These are phyloP conservation scores for Solanum bukasovii DNA, from an alignment of 257 asterid genomes.

Conservation along the genomic window DNA sequence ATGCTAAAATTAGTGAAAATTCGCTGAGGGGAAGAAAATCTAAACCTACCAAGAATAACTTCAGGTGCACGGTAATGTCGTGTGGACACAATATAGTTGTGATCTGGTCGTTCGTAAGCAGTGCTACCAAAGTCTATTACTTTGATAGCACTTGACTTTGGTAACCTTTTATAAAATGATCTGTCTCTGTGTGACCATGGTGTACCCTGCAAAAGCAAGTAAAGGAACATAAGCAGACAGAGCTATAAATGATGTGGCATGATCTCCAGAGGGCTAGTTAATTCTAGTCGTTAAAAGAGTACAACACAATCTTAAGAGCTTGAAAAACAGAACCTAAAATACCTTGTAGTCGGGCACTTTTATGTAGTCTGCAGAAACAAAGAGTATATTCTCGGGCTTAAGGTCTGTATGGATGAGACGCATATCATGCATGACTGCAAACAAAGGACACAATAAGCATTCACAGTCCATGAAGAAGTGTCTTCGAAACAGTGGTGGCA, in stretches of 20 bases:
- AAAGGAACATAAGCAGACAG: background rate
- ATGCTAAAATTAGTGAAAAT: background rate
- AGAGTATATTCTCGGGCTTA: constrained; percentile 50
- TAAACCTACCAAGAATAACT: constrained; percentile 17
- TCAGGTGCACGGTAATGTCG: constrained; percentile 50
- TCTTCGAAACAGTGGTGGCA: background rate
- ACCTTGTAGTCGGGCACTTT: constrained; percentile 41
- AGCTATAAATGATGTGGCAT: background rate
- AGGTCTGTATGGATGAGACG: constrained; percentile 45
- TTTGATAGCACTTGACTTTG: constrained; percentile 44
- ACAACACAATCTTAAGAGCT: background rate
- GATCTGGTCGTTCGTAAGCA: constrained; percentile 37
- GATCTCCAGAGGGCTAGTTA: background rate
- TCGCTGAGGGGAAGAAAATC: background rate
- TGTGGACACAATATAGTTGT: constrained; percentile 40
- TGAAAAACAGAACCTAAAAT: background rate
- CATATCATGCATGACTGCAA: constrained; percentile 44
- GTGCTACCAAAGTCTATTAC: constrained; percentile 51
- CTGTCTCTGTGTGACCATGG: constrained; percentile 31
- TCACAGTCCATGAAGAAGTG: background rate
- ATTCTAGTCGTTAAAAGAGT: background rate
- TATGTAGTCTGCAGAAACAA: constrained; percentile 38
- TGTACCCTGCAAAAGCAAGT: constrained; percentile 22
- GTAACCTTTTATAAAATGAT: constrained; percentile 27
- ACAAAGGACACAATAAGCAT: background rate